These are phyloP conservation scores for Penicillium polonicum DNA, from an alignment of 2,329 filamentous ascomycete species.

Conservation along the genomic window DNA sequence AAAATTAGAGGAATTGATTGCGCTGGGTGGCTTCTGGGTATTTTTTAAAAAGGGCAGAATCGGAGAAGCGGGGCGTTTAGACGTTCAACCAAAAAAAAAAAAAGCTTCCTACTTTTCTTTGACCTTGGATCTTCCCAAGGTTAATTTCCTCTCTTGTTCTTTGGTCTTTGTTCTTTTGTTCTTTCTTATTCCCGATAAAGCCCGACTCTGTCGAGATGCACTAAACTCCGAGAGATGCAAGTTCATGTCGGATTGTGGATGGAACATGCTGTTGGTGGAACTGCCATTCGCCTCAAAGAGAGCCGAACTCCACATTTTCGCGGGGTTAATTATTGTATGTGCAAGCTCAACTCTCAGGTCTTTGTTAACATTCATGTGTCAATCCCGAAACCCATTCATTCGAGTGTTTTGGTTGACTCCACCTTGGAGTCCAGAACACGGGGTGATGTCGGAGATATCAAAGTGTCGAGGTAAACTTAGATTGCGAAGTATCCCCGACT, in stretches of 20 bases:
- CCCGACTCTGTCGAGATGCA: not conserved
- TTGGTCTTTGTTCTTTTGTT: not conserved
- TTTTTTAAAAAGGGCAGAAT: not conserved
- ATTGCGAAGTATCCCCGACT: not conserved
- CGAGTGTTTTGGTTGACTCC: not conserved
- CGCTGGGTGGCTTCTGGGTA: not conserved
- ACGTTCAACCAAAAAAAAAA: not conserved
- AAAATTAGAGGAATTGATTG: not conserved
- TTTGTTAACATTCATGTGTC: not conserved
- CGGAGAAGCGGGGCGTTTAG: slow-evolving; percentile 1
- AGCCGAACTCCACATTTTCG: not conserved
- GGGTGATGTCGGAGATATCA: not conserved
- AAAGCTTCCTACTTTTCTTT: not conserved
- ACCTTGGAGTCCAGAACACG: not conserved
- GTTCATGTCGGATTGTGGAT: not conserved
- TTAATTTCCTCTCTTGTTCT: not conserved
- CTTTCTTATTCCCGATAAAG: not conserved
- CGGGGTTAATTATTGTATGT: not conserved
- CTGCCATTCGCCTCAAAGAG: not conserved
- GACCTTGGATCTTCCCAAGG: not conserved
- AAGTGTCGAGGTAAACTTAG: not conserved
- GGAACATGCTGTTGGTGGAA: not conserved
- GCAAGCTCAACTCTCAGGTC: not conserved
- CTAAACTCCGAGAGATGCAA: not conserved
- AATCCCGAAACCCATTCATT: not conserved